These are phyloP conservation scores for Rhizopogon vulgaris DNA, from an alignment of 768 basidiomycete genomes.

Conservation along the genomic window DNA sequence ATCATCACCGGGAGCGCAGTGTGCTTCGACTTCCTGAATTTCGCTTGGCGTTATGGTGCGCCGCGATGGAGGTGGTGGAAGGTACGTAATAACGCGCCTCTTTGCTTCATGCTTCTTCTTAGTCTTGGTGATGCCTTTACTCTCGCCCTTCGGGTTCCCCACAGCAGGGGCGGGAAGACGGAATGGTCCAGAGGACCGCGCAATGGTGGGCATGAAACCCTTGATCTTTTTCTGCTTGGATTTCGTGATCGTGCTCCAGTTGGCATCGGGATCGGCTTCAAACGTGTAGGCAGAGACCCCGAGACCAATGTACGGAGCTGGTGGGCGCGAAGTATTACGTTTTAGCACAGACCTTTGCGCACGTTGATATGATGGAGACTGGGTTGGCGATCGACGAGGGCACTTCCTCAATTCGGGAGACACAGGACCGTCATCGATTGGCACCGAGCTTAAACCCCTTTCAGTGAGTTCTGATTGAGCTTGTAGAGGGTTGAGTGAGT, in stretches of 20 bases:
- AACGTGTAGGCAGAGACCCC: slow-evolving; percentile 14
- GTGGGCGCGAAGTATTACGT: not conserved
- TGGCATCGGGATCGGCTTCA: slow-evolving; percentile 16
- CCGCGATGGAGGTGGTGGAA: slow-evolving; percentile 17
- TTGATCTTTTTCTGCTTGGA: slow-evolving; percentile 1
- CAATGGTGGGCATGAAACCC: not conserved
- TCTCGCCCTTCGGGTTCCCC: not conserved
- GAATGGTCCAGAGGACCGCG: slow-evolving; percentile 16
- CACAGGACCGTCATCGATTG: not conserved
- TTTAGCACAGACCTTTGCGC: slow-evolving; percentile 1
- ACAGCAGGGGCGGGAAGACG: slow-evolving; percentile 10
- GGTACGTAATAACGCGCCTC: slow-evolving; percentile 22
- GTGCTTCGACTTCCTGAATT: not conserved
- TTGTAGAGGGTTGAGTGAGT: not conserved
- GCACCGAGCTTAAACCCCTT: not conserved
- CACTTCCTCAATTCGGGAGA: not conserved
- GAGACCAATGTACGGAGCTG: not conserved
- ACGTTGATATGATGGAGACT: slow-evolving; percentile 4
- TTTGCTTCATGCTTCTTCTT: not conserved
- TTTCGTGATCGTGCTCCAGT: slow-evolving; percentile 4
- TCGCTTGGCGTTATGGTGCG: not conserved
- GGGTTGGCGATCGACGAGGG: not conserved
- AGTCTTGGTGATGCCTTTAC: not conserved
- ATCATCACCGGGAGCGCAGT: not conserved
- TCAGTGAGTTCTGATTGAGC: not conserved